These are phyloP conservation scores for Microbotryum silenes-acaulis DNA, from an alignment of 1,284 basidiomycete species.

Conservation along the genomic window DNA sequence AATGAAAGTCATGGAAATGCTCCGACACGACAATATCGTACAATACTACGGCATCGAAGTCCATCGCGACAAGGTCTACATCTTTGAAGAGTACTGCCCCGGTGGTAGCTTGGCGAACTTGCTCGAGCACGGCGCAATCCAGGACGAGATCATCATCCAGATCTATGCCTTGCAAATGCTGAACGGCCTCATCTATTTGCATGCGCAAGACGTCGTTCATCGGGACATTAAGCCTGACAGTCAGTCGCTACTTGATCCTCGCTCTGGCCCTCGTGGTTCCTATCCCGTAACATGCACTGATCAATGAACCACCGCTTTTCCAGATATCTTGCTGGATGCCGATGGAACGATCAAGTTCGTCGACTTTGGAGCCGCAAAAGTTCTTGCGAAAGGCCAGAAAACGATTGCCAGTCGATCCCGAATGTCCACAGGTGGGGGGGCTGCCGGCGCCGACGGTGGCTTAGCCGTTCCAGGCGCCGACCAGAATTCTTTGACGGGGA, in stretches of 20 bases:
- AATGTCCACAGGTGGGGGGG: constrained; percentile 26
- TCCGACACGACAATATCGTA: constrained; percentile 95
- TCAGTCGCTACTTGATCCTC: constrained; percentile 47
- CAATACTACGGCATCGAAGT: constrained; percentile 99
- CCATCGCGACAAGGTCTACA: constrained; percentile 97
- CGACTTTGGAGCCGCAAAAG: constrained; percentile 97
- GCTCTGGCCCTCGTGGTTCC: background rate
- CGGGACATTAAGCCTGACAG: constrained; percentile 99
- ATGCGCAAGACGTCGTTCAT: constrained; percentile 86
- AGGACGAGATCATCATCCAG: constrained; percentile 93
- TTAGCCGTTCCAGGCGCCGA: constrained; percentile 22
- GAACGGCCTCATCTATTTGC: constrained; percentile 86
- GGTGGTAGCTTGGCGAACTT: constrained; percentile 86
- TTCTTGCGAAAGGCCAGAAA: constrained; percentile 85
- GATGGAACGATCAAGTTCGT: constrained; percentile 96
- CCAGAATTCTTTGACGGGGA: constrained; percentile 70
- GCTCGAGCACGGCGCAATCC: constrained; percentile 88
- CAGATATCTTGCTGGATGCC: constrained; percentile 84
- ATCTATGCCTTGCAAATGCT: constrained; percentile 97
- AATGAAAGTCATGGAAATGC: constrained; percentile 96
- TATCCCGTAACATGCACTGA: background rate
- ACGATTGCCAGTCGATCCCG: constrained; percentile 62
- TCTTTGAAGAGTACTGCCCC: constrained; percentile 98
- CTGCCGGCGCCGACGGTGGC: constrained; percentile 33
- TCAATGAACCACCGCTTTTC: background rate